Conservation (phyloP, 176 grass and related monocot species). For the Triticum timopheevii region DNA sequence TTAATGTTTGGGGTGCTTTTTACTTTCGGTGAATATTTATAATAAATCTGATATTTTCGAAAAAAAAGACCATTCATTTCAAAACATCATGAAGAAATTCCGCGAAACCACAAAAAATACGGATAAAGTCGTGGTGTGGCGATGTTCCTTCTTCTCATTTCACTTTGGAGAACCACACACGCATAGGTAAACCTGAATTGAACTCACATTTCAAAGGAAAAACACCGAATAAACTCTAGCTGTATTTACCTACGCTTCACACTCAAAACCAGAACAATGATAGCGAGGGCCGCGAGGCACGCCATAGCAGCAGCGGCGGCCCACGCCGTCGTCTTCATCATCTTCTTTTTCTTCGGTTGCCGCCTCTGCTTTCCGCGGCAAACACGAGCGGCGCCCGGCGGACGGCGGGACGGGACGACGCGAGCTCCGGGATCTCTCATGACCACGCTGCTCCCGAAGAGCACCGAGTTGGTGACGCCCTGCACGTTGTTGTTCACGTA, state of each 20-base stretch:
- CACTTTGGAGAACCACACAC: too few relatives aligned
- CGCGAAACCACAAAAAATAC: too few relatives aligned
- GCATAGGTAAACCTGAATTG: too few relatives aligned
- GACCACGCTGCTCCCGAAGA: constrained; percentile 72
- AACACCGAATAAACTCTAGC: too few relatives aligned
- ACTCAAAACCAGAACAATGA: background rate
- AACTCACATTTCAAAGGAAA: too few relatives aligned
- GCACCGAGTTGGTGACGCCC: constrained; percentile 82
- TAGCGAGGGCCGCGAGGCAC: background rate
- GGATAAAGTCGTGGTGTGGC: too few relatives aligned
- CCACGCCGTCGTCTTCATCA: background rate
- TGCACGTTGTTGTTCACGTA: constrained; percentile 81
- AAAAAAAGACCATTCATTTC: too few relatives aligned
- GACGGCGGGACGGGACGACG: constrained; percentile 19
- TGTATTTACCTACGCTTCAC: background rate
- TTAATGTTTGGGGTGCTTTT: too few relatives aligned
- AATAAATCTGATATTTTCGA: too few relatives aligned
- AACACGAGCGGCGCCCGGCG: background rate
- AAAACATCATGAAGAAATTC: too few relatives aligned
- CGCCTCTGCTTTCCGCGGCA: background rate
- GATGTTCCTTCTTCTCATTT: too few relatives aligned
- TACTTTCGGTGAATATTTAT: too few relatives aligned
- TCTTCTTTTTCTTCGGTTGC: background rate
- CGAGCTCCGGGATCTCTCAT: constrained; percentile 54
- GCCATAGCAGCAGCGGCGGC: background rate